Percentiles rank a stretch among this genome's conserved stretches.
These are phyloP conservation scores for Termitomyces sp. DNA, from an alignment of 768 basidiomycete species.

Conservation along the genomic window DNA sequence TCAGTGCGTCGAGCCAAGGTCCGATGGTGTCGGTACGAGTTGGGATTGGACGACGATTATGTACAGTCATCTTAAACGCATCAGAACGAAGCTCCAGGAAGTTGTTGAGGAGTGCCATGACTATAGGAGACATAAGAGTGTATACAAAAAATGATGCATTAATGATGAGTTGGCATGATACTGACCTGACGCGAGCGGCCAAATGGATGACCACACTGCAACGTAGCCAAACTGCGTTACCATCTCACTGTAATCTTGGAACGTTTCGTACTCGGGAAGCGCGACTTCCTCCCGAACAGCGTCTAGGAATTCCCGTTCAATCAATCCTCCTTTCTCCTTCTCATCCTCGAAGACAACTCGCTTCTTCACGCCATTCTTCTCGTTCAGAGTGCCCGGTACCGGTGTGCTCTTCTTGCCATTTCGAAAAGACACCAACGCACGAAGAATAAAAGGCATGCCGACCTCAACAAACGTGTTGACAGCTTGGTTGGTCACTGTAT, in stretches of 20 bases:
- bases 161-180: slow-evolving; percentile 2
- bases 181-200: slow-evolving; percentile 84
- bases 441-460: slow-evolving; percentile 73
- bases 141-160: not conserved
- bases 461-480: slow-evolving; percentile 77
- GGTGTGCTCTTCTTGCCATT: slow-evolving; percentile 35
- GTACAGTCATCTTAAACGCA: slow-evolving; percentile 91
- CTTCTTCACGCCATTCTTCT: slow-evolving; percentile 45
- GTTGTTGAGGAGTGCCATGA: slow-evolving; percentile 90
- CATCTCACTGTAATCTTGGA: slow-evolving; percentile 95
- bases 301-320: slow-evolving; percentile 80
- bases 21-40: slow-evolving; percentile 89
- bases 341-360: slow-evolving; percentile 74
- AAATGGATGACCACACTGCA: slow-evolving; percentile 88
- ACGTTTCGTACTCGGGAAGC: slow-evolving; percentile 78
- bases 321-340: slow-evolving; percentile 48
- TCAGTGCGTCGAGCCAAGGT: slow-evolving; percentile 88
- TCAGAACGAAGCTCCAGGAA: slow-evolving; percentile 89
- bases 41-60: slow-evolving; percentile 82
- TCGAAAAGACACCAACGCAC: slow-evolving; percentile 51
- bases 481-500: slow-evolving; percentile 85
- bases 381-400: slow-evolving; percentile 13
- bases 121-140: slow-evolving; percentile 21
- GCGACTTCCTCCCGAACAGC: slow-evolving; percentile 72
- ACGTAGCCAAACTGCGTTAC: slow-evolving; percentile 94